Base-by-base conservation (phyloP, 495 filamentous ascomycete genomes). In the Talaromyces trachyspermus region DNA sequence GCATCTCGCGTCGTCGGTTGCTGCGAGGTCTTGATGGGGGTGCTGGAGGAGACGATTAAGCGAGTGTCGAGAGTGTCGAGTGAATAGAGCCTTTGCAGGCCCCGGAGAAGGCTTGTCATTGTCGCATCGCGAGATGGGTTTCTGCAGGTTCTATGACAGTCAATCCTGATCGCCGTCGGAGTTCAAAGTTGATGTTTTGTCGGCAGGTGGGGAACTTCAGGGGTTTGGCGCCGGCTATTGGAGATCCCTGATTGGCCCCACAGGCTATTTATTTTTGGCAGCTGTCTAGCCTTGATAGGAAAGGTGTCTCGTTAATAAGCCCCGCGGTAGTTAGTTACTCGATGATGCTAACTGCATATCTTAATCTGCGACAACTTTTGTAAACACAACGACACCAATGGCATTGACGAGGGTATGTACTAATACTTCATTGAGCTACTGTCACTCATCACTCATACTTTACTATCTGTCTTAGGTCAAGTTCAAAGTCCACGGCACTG, bases 31-130 rank as follows among this genome's bases (percentile, higher is more conserved):
- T 71, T 72, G 60, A 81, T 76, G 18, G 85, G 79, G n/a, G 80
- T 77, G 18, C 67, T 75, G 14, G 88, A 78, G 8, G 86, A 78
- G 37, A 76, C 80, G 20, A 83, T 86, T 61, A 98, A 89, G 53
- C 92, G 84, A 49, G 88, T 91, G 73, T 98, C 92, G 62, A 98
- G 80, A 23, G 89, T 94, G 56, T 95, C 87, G 49, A 95, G 81
- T 43, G 85, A 83, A 68, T 89, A 94, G 43, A 91, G 62, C 39
- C 72, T 72, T 53, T 72, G 66, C 43, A 66, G 54, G 60, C 58
- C 60, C 48, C 56, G 55, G 40, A 68, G 41, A 36, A 61, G 35
- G 49, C 43, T 54, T 65, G 68, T 70, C 55, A 65, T 64, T 62
- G 49, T 54, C 54, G 40, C 44, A 46, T 46, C 37, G 44, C 29